phyloP scores from a whole-genome alignment of 2,329 filamentous ascomycete species.

The Boeremia lycopersici region DNA sequence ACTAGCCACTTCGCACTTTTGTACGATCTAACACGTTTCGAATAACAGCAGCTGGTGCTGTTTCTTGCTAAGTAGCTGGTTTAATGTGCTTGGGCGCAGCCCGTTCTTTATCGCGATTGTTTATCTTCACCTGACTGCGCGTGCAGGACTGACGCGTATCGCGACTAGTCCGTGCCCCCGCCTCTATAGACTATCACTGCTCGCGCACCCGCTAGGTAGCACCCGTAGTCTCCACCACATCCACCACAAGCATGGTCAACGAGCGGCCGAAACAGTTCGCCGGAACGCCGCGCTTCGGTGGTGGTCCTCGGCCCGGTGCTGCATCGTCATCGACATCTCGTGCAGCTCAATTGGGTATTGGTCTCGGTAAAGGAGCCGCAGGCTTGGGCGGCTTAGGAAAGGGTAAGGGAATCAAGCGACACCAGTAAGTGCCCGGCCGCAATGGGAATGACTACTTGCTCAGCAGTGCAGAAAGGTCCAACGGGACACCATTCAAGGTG shows the following conservation, averaged over 20 bases:
- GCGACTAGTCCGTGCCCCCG: neutral
- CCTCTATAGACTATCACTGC: neutral
- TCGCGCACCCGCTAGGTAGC: neutral
- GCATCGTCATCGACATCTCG: conserved; percentile 12
- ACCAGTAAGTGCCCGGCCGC: conserved; percentile 26
- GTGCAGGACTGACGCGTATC: conserved; percentile 16
- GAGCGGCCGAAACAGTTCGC: conserved; percentile 10
- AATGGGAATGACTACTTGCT: neutral
- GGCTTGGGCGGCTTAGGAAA: conserved; percentile 30
- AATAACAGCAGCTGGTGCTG: neutral
- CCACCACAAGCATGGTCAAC: conserved; percentile 4
- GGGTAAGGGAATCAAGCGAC: conserved; percentile 27
- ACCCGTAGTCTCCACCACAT: conserved; percentile 3
- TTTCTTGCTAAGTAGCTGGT: neutral
- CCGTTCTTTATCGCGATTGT: neutral
- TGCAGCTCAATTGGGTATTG: conserved; percentile 22
- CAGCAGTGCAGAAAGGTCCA: conserved; percentile 35
- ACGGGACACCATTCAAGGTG: conserved; percentile 40
- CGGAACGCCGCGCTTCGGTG: conserved; percentile 16
- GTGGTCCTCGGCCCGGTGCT: conserved; percentile 7
- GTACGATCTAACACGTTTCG: neutral
- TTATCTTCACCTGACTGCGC: conserved; percentile 23
- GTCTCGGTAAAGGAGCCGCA: conserved; percentile 24
- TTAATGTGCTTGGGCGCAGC: neutral
- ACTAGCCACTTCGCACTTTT: too few species aligned